Base-by-base conservation (phyloP, 179 eudicot species). In the Nepenthes alata region DNA sequence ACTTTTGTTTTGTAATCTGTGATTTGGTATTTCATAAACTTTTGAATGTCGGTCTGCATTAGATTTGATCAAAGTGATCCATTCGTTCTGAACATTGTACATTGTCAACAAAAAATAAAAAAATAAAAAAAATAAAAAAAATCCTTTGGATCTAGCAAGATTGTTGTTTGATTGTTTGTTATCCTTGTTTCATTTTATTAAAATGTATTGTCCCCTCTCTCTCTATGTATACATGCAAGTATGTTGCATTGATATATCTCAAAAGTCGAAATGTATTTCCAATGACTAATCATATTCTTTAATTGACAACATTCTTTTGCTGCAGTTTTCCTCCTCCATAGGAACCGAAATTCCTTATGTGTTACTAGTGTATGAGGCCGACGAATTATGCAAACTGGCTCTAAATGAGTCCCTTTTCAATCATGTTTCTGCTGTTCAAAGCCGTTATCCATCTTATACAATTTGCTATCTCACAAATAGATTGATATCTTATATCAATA, bases 401-500 rank as follows among this genome's bases (percentile, higher is more conserved):
- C 44, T 57, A 66, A 78, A 74, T 68, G 86, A 72, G 52, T 80
- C 89, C 72, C 71, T 89, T 13, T 58, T 78, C 70, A 75, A 71
- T 64, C 87, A 83, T 61, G 72, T 89, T 62, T 74, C 81, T 61
- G 48, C 68, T 54, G 87, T 91, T 67, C 89, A 61, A 59, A 78
- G 69, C 61, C 73, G 11, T 61, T 91, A 83, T 81, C 96, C 89
- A 47, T 71, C 83, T 62, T 79, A 91, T 72, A 91, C 91, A 69
- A 62, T 91, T 64, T 91, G 96, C 77, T 86, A 75, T 52, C 77
- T 86, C 53, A 86, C 89, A 47, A 86, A 86, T 68, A 80, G 76
- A 70, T 76, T 91, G 64, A 80, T 78, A 87, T 77, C 98, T 55
- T 89, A 86, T 70, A 83, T 91, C 69, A 77, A 84, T 73, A 89